Percentiles rank a stretch among this genome's conserved stretches.
Evolutionary conservation across 805 yeast species (phyloP).

Genomic region (Candida palmyrensis): DNA sequence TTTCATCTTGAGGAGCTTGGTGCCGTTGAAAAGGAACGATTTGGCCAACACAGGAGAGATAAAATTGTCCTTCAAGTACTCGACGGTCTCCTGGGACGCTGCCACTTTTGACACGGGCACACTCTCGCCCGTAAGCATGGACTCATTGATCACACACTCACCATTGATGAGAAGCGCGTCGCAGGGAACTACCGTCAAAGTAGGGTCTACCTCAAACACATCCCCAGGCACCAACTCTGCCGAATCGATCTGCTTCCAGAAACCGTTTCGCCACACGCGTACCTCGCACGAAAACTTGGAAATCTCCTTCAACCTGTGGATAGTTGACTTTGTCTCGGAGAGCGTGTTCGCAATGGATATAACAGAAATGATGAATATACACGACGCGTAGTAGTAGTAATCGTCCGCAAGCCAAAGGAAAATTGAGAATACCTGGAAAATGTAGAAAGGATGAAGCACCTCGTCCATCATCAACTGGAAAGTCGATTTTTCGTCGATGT

Average conservation of each 20-base stretch:
- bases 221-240: slow-evolving; percentile 93
- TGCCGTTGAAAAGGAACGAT: slow-evolving; percentile 82
- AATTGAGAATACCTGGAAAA: slow-evolving; percentile 91
- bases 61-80: slow-evolving; percentile 52
- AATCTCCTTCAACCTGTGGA: slow-evolving; percentile 65
- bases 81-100: slow-evolving; percentile 58
- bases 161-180: slow-evolving; percentile 86
- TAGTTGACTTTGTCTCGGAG: slow-evolving; percentile 76
- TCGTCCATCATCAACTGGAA: slow-evolving; percentile 72
- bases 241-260: slow-evolving; percentile 80
- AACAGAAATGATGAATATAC: slow-evolving; percentile 83
- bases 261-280: slow-evolving; percentile 86
- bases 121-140: slow-evolving; percentile 97
- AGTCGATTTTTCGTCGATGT: slow-evolving; percentile 68
- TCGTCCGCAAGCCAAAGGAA: slow-evolving; percentile 88
- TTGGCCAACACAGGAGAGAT: slow-evolving; percentile 64
- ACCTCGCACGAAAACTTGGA: slow-evolving; percentile 75
- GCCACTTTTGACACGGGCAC: slow-evolving; percentile 87
- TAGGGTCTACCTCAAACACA: slow-evolving; percentile 87
- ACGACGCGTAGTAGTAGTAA: slow-evolving; percentile 88
- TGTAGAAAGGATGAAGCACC: slow-evolving; percentile 90
- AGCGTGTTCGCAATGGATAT: slow-evolving; percentile 76
- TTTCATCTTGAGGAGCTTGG: slow-evolving; percentile 80
- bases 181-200: slow-evolving; percentile 71
- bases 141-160: slow-evolving; percentile 94